Evolutionary conservation across 1,284 basidiomycete species (phyloP), one percentile per base, ranked within the genome.

Genomic region (Heterobasidion parviporum): DNA sequence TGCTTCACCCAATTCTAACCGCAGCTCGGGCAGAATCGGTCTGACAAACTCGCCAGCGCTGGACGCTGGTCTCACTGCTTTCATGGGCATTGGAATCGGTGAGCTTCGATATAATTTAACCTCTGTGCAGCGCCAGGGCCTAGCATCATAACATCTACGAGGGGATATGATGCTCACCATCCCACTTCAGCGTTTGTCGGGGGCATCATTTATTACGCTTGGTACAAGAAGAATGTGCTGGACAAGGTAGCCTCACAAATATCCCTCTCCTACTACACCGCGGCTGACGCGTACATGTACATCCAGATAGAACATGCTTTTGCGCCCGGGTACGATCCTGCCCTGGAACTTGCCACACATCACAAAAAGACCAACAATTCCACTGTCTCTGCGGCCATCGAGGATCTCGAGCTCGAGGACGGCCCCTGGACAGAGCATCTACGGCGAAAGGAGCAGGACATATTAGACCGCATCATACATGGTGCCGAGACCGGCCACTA

Each of bases 211-310:
- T 91, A 92, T 68, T 70, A 90, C 53, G 72, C 74, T 35, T 91
- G 84, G 85, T 92, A 92, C 72, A 92, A 92, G 71, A 79, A 79
- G 61, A 83, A 84, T 65, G 89, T 92, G 9, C 73, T 91, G n/a
- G 73, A 81, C 67, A 85, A 92, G 75, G 89, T 87, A 54, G 54
- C 65, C 18, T 12, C 43, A 32, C 20, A 16, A 14, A 14, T 3
- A 8, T 36, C 2, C n/a, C 35, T 20, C 34, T 36, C 32, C 32
- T 50, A 33, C 10, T 36, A 14, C 15, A 48, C 5, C 18, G 46
- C 10, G 26, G 46, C 46, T 32, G 46, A 48, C 18, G 3, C 18
- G 16, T 26, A 26, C 5, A 26, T 34, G 16, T 26, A 26, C 5
- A 26, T 34, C 53, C 60, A 83, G 83, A 83, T 85, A 16, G 84